A percentile compares a stretch with the other conserved stretches of the same genome.
Conservation (phyloP, 2,329 filamentous ascomycete genomes). For the Byssothecium circinans region DNA sequence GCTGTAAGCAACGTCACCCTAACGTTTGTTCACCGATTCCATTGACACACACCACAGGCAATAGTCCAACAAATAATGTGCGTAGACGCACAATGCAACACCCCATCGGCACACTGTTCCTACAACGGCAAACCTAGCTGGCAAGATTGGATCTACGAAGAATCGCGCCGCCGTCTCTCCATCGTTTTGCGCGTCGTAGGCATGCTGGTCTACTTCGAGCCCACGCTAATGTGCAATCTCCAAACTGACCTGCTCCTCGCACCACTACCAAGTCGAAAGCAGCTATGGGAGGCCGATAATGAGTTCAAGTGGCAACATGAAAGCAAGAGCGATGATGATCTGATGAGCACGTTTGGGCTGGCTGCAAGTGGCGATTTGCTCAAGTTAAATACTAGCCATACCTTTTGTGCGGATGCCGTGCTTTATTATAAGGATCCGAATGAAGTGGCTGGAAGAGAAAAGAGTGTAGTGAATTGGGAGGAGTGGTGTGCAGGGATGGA, state of each 20-base stretch:
- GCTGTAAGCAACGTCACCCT: constrained; percentile 29
- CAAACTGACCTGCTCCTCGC: constrained; percentile 44
- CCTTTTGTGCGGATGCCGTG: constrained; percentile 25
- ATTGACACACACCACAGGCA: background rate
- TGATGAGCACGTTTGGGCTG: constrained; percentile 32
- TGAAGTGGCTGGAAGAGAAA: constrained; percentile 11
- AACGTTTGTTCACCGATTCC: background rate
- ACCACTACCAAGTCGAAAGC: constrained; percentile 48
- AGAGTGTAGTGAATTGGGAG: constrained; percentile 41
- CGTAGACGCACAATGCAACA: constrained; percentile 5
- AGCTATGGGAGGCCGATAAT: constrained; percentile 49
- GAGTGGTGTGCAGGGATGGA: constrained; percentile 53
- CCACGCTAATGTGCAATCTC: constrained; percentile 42
- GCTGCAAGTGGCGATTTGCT: constrained; percentile 39
- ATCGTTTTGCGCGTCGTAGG: constrained; percentile 47
- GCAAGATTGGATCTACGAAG: constrained; percentile 48
- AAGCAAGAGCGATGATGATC: constrained; percentile 22
- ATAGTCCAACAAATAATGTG: constrained; percentile 12
- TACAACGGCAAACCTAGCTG: constrained; percentile 29
- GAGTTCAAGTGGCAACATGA: constrained; percentile 42
- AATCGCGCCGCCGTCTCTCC: constrained; percentile 46
- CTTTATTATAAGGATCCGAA: constrained; percentile 12
- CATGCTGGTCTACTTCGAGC: constrained; percentile 49
- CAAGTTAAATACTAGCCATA: constrained; percentile 26
- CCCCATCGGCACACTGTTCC: constrained; percentile 6